Evolutionary conservation across 768 basidiomycete species (phyloP).

Genomic region (Boletus subcaerulescens): DNA sequence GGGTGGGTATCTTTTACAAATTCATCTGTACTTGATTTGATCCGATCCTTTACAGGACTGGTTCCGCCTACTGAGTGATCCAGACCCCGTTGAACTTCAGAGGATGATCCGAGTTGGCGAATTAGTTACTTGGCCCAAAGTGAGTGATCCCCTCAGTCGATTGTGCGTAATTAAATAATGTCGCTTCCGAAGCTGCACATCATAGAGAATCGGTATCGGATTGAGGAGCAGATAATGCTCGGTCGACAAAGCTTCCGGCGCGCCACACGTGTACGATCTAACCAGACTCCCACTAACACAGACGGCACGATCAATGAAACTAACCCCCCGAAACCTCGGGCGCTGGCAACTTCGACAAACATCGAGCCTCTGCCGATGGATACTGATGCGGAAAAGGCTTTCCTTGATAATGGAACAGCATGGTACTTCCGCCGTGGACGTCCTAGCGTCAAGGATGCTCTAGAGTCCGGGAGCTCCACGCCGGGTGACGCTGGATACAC

Average conservation of each 20-base stretch:
- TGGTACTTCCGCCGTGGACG: conserved; percentile 55
- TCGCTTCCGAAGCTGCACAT: conserved; percentile 70
- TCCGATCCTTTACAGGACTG: conserved; percentile 56
- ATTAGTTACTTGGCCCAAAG: conserved; percentile 96
- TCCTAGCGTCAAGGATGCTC: conserved; percentile 19
- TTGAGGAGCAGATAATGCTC: conserved; percentile 79
- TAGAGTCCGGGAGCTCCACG: conserved; percentile 34
- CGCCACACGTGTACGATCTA: conserved; percentile 35
- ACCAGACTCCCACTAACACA: conserved; percentile 20
- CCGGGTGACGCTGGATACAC: conserved; percentile 29
- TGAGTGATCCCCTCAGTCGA: conserved; percentile 31
- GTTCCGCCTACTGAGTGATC: conserved; percentile 81
- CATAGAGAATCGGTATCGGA: conserved; percentile 83
- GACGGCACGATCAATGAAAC: conserved; percentile 24
- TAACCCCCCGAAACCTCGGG: conserved; percentile 16
- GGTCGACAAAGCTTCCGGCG: conserved; percentile 73
- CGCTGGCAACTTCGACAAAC: conserved; percentile 25
- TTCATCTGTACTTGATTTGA: not conserved
- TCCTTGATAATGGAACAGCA: conserved; percentile 48
- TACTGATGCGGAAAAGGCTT: conserved; percentile 75
- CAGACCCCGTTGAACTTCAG: conserved; percentile 72
- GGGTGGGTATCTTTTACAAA: conserved; percentile 42
- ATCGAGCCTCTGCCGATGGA: conserved; percentile 70
- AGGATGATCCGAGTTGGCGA: conserved; percentile 88
- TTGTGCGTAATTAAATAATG: conserved; percentile 7